Conservation (phyloP, 2,329 filamentous ascomycete species). For the Catunica adiposa region DNA sequence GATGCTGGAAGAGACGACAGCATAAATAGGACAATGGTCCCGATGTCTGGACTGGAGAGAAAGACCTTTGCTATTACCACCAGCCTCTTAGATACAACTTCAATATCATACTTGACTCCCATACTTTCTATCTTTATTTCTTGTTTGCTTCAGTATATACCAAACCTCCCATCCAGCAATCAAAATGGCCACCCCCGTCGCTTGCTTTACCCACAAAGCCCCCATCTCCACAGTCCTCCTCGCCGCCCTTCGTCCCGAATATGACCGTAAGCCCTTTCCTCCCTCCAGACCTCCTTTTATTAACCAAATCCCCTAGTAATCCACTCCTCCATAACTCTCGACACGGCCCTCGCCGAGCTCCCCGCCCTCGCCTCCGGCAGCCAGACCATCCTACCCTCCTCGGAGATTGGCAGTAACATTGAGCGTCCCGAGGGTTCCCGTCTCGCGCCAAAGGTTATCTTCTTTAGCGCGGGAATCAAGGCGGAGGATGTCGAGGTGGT, state of each 20-base stretch:
- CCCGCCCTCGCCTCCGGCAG: too few species aligned
- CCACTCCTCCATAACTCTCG: constrained; percentile 9
- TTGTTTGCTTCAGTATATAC: background rate
- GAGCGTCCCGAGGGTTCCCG: constrained; percentile 1
- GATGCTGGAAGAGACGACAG: too few species aligned
- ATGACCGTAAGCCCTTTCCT: constrained; percentile 9
- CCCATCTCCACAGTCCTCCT: constrained; percentile 9
- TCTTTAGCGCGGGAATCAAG: constrained; percentile 1
- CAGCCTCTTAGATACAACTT: too few species aligned
- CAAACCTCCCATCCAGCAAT: background rate
- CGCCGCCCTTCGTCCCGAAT: constrained; percentile 12
- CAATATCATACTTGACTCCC: background rate
- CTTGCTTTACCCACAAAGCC: constrained; percentile 12
- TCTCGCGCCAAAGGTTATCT: constrained; percentile 2
- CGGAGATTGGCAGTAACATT: constrained; percentile 10
- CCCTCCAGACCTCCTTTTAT: too few species aligned
- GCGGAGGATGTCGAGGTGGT: too few species aligned
- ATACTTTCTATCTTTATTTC: too few species aligned
- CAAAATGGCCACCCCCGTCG: constrained; percentile 14
- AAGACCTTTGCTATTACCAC: too few species aligned
- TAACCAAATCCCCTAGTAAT: constrained; percentile 12
- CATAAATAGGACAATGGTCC: too few species aligned
- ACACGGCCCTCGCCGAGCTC: too few species aligned
- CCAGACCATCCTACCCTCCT: background rate
- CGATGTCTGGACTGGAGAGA: too few species aligned